Percentiles rank a stretch among this genome's conserved stretches.
These are phyloP conservation scores for Lophiotrema nucula DNA, from an alignment of 495 filamentous ascomycete genomes.

Conservation along the genomic window DNA sequence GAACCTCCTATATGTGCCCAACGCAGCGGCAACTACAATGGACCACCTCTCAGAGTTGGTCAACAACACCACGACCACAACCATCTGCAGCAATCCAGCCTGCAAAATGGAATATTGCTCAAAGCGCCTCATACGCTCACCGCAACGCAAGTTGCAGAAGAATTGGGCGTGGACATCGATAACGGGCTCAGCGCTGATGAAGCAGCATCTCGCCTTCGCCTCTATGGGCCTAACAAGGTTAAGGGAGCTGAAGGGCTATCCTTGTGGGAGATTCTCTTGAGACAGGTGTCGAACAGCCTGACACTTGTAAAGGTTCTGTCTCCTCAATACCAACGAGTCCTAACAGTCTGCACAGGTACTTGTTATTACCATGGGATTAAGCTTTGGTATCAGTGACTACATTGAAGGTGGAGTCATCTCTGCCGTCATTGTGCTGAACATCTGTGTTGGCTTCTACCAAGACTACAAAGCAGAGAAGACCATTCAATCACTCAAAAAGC, in stretches of 20 bases:
- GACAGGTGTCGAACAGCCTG: conserved; percentile 35
- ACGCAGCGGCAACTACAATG: conserved; percentile 16
- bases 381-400: conserved; percentile 31
- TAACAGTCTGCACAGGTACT: conserved; percentile 15
- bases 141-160: conserved; percentile 19
- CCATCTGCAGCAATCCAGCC: neutral
- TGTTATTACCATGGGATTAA: conserved; percentile 34
- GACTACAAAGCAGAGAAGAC: conserved; percentile 83
- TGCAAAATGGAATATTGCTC: conserved; percentile 4
- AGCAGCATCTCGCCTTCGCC: conserved; percentile 32
- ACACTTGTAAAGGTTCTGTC: conserved; percentile 22
- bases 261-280: conserved; percentile 37
- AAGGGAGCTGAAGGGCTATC: conserved; percentile 37
- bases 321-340: neutral
- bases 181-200: conserved; percentile 28
- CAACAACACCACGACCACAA: neutral
- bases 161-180: conserved; percentile 26
- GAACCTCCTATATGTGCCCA: conserved; percentile 35
- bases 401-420: conserved; percentile 35
- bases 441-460: conserved; percentile 73
- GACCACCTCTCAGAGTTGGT: conserved; percentile 12
- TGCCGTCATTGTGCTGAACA: conserved; percentile 72
- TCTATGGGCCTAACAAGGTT: conserved; percentile 36
- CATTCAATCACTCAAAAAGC: conserved; percentile 70
- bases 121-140: conserved; percentile 29